phyloP scores from a whole-genome alignment of 1,139 yeast genomes.

The Kodamaea alishanica region DNA sequence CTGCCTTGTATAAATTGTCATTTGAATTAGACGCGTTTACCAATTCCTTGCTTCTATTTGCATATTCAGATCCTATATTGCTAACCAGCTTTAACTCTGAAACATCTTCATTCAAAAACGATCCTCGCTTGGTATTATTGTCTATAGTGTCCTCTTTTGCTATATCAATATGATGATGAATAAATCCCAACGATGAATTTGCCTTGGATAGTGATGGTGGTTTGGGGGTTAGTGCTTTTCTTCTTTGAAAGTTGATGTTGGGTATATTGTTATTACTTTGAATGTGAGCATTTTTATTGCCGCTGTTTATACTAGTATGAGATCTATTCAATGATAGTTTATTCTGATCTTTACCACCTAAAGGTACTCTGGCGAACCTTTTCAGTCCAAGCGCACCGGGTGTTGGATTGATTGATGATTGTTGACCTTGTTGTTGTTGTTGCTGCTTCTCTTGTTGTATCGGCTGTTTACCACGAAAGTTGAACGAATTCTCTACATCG shows the following conservation, averaged over 20 bases:
- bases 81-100: slow-evolving; percentile 1
- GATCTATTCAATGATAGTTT: slow-evolving; percentile 29
- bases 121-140: slow-evolving; percentile 7
- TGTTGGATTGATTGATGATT: slow-evolving; percentile 2
- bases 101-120: slow-evolving; percentile 3
- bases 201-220: slow-evolving; percentile 33
- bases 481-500: slow-evolving; percentile 7
- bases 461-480: slow-evolving; percentile 4
- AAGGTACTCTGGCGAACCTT: slow-evolving; percentile 34
- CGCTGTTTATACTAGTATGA: slow-evolving; percentile 22
- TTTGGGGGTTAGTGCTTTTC: slow-evolving; percentile 15
- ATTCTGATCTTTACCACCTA: slow-evolving; percentile 50
- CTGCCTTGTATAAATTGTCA: slow-evolving; percentile 8
- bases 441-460: slow-evolving; percentile 3
- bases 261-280: slow-evolving; percentile 1
- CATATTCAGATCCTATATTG: slow-evolving; percentile 1
- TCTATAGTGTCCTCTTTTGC: slow-evolving; percentile 8
- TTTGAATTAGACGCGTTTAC: slow-evolving; percentile 4
- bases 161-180: slow-evolving; percentile 11
- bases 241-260: slow-evolving; percentile 4
- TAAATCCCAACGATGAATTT: slow-evolving; percentile 40
- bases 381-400: slow-evolving; percentile 2
- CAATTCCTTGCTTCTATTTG: slow-evolving; percentile 4
- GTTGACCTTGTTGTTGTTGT: slow-evolving; percentile 1
- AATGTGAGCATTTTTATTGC: slow-evolving; percentile 2